Conservation (phyloP, 129 eudicot genomes). For the Gnaphalium uliginosum region DNA sequence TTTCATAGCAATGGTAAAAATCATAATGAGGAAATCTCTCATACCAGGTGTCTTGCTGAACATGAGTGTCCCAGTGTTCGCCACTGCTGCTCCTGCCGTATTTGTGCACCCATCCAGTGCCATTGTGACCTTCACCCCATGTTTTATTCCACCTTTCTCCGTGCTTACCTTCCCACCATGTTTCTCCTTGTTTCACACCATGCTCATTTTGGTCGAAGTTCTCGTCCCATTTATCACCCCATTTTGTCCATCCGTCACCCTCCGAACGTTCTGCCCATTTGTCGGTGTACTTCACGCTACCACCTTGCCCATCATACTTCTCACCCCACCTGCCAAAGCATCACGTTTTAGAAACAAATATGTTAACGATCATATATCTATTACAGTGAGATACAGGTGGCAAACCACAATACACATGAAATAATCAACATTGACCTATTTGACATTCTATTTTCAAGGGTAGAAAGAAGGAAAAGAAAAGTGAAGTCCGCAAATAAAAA, state of each 20-base stretch:
- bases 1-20: conserved; percentile 76
- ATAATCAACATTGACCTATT: not conserved
- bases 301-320: conserved; percentile 86
- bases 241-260: conserved; percentile 85
- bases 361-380: conserved; percentile 3
- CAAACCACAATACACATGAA: not conserved
- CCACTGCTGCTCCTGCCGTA: conserved; percentile 91
- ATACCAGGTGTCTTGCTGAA: conserved; percentile 81
- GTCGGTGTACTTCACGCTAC: conserved; percentile 86
- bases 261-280: conserved; percentile 94
- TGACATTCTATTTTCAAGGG: not conserved
- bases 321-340: conserved; percentile 85
- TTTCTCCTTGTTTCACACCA: conserved; percentile 96
- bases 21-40: conserved; percentile 84
- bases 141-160: conserved; percentile 95
- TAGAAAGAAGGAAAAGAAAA: not conserved
- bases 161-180: conserved; percentile 87
- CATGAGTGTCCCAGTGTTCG: conserved; percentile 96
- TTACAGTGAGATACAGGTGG: no score
- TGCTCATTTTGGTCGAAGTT: conserved; percentile 63
- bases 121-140: conserved; percentile 95
- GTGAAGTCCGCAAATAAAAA: not conserved
- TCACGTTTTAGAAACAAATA: not conserved
- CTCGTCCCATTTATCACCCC: conserved; percentile 99
- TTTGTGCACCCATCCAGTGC: conserved; percentile 96